phyloP scores from a whole-genome alignment of 441 rosid species.

The Pelargonium fulgidum region DNA sequence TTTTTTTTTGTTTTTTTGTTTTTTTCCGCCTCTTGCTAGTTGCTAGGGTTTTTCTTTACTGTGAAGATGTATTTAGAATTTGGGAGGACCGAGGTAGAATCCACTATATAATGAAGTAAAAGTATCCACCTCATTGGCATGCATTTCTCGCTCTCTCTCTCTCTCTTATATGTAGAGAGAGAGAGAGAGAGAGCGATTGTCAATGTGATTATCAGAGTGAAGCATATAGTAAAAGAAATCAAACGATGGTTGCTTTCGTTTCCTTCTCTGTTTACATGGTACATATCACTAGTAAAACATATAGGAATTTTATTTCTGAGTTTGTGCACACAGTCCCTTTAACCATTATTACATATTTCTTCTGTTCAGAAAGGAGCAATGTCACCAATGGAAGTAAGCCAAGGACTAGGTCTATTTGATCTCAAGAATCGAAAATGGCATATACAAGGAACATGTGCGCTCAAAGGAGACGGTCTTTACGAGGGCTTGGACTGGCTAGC shows the following conservation, averaged over 20 bases:
- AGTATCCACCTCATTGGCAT: too few species aligned
- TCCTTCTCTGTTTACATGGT: neutral
- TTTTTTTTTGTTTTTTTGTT: too few species aligned
- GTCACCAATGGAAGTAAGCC: conserved; percentile 88
- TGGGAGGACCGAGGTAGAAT: too few species aligned
- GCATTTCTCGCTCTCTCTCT: too few species aligned
- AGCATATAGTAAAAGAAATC: neutral
- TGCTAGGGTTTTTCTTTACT: too few species aligned
- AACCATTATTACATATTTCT: neutral
- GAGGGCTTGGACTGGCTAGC: conserved; percentile 98
- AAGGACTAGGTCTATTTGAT: conserved; percentile 86
- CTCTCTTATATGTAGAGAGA: too few species aligned
- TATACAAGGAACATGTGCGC: conserved; percentile 95
- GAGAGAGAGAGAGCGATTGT: too few species aligned
- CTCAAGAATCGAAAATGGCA: conserved; percentile 97
- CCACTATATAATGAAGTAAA: too few species aligned
- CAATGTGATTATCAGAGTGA: neutral
- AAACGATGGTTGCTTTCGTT: neutral
- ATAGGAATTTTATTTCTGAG: neutral
- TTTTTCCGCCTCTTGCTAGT: too few species aligned
- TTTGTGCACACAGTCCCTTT: neutral
- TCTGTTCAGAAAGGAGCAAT: conserved; percentile 80
- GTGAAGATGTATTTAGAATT: too few species aligned
- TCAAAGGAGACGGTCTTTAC: conserved; percentile 90
- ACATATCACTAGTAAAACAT: neutral